Conservation (phyloP, 371 early-diverging fungal species). For the Capillidium heterosporum region DNA sequence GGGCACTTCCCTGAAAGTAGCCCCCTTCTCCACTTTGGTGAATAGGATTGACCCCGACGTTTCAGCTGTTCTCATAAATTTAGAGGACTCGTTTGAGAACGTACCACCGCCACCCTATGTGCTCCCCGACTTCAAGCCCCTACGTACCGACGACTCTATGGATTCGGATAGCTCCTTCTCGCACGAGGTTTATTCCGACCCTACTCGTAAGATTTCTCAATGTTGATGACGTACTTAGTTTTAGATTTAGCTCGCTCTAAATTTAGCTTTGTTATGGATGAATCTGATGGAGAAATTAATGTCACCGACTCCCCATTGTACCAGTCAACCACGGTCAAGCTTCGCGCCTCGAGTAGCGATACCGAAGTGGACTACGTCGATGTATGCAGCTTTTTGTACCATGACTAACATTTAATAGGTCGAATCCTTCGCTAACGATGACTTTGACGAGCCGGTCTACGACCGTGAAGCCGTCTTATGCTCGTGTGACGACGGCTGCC, state of each 20-base stretch:
- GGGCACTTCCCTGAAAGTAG: constrained; percentile 72
- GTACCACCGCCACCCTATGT: constrained; percentile 36
- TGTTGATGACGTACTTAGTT: neutral
- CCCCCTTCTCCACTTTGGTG: constrained; percentile 75
- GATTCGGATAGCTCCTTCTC: too few relatives aligned
- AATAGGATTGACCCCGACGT: constrained; percentile 33
- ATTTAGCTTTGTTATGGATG: neutral
- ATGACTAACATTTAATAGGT: too few relatives aligned
- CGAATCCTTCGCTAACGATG: too few relatives aligned
- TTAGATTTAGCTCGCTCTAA: neutral
- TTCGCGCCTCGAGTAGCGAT: constrained; percentile 65
- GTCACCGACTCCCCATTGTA: neutral
- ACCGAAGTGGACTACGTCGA: too few relatives aligned
- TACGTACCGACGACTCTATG: too few relatives aligned
- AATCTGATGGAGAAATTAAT: neutral
- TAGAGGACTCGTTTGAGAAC: constrained; percentile 17
- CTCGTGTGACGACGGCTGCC: constrained; percentile 61
- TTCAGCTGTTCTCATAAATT: constrained; percentile 78
- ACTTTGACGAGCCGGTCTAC: constrained; percentile 1
- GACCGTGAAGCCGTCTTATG: constrained; percentile 52
- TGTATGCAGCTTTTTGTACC: too few relatives aligned
- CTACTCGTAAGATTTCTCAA: neutral
- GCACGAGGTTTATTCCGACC: too few relatives aligned
- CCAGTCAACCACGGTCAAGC: constrained; percentile 23
- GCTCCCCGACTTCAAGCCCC: neutral